These are phyloP conservation scores for Pythium angustatum DNA, from an alignment of 352 stramenopile species.

Conservation along the genomic window DNA sequence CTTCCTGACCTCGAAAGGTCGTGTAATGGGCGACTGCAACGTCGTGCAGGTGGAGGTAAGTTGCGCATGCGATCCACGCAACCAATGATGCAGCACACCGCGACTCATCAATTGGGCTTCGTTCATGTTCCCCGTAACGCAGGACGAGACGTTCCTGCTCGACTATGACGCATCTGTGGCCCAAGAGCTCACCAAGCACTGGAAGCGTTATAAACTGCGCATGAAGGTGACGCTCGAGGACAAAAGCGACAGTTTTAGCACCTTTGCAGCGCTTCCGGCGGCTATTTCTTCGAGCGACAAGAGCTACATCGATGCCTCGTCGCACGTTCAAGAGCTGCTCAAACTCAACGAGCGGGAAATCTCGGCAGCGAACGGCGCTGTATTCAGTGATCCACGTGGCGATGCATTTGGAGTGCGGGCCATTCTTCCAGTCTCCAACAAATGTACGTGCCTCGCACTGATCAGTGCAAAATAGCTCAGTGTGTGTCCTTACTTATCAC, in stretches of 20 bases:
- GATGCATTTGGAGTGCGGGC: constrained; percentile 64
- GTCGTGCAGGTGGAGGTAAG: constrained; percentile 60
- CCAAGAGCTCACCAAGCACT: constrained; percentile 74
- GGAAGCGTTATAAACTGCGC: constrained; percentile 87
- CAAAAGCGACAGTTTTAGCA: constrained; percentile 49
- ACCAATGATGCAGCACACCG: no score
- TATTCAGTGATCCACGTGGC: constrained; percentile 67
- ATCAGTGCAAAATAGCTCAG: no score
- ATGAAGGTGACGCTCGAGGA: constrained; percentile 82
- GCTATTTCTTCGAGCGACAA: constrained; percentile 32
- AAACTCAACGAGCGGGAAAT: constrained; percentile 39
- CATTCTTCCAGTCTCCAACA: constrained; percentile 43
- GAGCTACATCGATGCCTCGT: constrained; percentile 20
- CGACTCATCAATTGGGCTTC: no score
- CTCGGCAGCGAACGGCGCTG: constrained; percentile 33
- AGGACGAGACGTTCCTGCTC: constrained; percentile 69
- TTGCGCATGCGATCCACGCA: neutral
- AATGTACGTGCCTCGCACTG: constrained; percentile 21
- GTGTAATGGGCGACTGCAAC: constrained; percentile 75
- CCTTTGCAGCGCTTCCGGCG: constrained; percentile 56
- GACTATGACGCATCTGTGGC: constrained; percentile 67
- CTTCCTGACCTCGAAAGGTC: constrained; percentile 81
- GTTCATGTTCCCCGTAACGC: constrained; percentile 2
- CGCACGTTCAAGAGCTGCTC: constrained; percentile 33
- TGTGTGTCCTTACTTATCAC: no score